These are phyloP conservation scores for Aspergillus kassunensis DNA, from an alignment of 495 filamentous ascomycete genomes.

Conservation along the genomic window DNA sequence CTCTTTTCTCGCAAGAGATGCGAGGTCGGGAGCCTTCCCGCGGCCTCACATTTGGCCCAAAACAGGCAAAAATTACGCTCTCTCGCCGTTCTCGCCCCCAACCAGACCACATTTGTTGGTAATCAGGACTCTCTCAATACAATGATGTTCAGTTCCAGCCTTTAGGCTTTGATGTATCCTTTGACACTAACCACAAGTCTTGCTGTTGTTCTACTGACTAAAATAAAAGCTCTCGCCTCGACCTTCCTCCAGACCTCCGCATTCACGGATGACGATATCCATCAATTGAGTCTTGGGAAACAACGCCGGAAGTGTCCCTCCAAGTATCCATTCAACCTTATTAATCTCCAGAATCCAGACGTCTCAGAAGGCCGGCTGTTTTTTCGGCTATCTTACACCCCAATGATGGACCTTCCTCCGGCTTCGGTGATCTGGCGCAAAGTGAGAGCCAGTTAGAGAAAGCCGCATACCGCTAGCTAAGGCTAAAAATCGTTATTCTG, in stretches of 20 bases:
- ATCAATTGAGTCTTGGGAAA: too few species aligned
- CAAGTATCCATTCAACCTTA: too few species aligned
- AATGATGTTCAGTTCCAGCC: neutral
- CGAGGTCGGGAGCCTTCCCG: neutral
- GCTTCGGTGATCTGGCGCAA: neutral
- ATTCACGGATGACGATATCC: neutral
- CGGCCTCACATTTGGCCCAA: neutral
- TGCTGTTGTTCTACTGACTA: constrained; percentile 2
- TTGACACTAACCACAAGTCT: neutral
- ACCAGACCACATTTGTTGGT: constrained; percentile 2
- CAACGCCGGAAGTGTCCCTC: too few species aligned
- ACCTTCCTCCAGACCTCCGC: neutral
- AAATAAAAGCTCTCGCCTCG: neutral
- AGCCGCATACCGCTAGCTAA: neutral
- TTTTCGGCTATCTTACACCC: neutral
- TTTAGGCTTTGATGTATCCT: neutral
- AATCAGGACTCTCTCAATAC: neutral
- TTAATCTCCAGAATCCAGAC: too few species aligned
- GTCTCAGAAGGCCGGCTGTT: neutral
- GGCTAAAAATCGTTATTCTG: too few species aligned
- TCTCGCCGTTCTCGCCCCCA: neutral
- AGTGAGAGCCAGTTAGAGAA: neutral
- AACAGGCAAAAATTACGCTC: constrained; percentile 4
- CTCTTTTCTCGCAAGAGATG: constrained; percentile 2
- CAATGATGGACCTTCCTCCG: neutral